Base-by-base conservation (phyloP, 495 filamentous ascomycete species). In the Cetradonia linearis region DNA sequence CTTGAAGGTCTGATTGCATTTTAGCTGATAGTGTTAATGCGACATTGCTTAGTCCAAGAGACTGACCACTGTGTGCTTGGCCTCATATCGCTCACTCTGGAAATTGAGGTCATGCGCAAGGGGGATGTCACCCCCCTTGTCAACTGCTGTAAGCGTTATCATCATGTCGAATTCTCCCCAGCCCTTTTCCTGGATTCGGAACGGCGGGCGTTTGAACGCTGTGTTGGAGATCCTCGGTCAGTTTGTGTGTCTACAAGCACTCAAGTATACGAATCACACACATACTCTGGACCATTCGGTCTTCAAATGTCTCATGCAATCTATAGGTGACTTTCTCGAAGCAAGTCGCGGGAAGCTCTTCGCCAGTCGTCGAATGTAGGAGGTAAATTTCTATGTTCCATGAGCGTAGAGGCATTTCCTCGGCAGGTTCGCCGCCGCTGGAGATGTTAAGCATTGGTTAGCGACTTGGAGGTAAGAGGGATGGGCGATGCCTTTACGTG, bases 161-260 rank as follows among this genome's bases (percentile, higher is more conserved):
- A 79, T 76, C 88, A 97, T 92, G 68, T 97, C 94, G 69, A 99
- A 99, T 74, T 99, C 94, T 67, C 94, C 94, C 94, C 94, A 99
- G 66, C 94, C 94, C 72, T 94, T 86, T 72, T 99, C 94, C 56
- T 82, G 74, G 70, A 95, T 93, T 28, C 81, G 81, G 77, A 97
- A 99, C 0, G 93, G 93, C 0, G 89, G 85, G 40, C 84, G 84
- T 67, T 83, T 85, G 77, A 92, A 81, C 8, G 82, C 89, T 95
- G 65, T 58, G 25, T 25, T n/a, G 42, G 27, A 31, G 30, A 31
- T 37, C 3, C n/a, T 14, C 10, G 30, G 27, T 55, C 50, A 58
- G n/a, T 23, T 23, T 9, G 13, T 40, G 13, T 31, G 2, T 27
- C 31, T 16, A 27, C 40, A 33, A 6, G 7, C 38, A 27, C 5